Percentiles rank a stretch among this genome's conserved stretches.
Conservation (phyloP, 176 grass and related monocot species). For the Zea luxurians region DNA sequence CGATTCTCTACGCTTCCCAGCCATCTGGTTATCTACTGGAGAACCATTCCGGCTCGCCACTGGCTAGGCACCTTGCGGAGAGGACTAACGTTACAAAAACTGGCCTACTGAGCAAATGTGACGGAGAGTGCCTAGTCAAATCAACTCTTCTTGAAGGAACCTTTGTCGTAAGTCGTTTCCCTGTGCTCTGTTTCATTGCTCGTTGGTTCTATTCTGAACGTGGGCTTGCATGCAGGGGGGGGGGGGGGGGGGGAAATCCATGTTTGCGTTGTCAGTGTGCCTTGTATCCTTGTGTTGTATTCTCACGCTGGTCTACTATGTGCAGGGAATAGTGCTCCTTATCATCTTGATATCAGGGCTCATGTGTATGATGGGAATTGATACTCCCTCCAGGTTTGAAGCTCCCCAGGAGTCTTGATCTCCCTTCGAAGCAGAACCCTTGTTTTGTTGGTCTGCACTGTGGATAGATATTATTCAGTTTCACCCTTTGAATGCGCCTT, state of each 20-base stretch:
- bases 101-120: constrained; percentile 54
- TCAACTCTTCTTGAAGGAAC: constrained; percentile 85
- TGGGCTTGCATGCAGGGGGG: background rate
- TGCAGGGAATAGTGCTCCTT: constrained; percentile 87
- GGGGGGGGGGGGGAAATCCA: too few relatives aligned
- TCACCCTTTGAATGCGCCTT: constrained; percentile 21
- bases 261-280: too few relatives aligned
- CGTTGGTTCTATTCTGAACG: background rate
- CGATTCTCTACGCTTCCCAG: constrained; percentile 78
- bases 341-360: constrained; percentile 98
- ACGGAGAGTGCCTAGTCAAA: constrained; percentile 73
- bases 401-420: constrained; percentile 71
- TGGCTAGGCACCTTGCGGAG: constrained; percentile 76
- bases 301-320: constrained; percentile 14
- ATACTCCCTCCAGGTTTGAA: constrained; percentile 80
- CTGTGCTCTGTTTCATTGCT: constrained; percentile 3
- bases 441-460: constrained; percentile 22
- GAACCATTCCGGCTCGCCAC: constrained; percentile 33
- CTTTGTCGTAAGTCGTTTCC: constrained; percentile 78
- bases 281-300: background rate
- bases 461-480: constrained; percentile 38
- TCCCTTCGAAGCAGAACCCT: background rate
- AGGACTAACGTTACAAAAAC: constrained; percentile 39
- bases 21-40: constrained; percentile 46
- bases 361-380: constrained; percentile 94